phyloP scores from a whole-genome alignment of 2,329 filamentous ascomycete species.

The Fusarium kyushuense region DNA sequence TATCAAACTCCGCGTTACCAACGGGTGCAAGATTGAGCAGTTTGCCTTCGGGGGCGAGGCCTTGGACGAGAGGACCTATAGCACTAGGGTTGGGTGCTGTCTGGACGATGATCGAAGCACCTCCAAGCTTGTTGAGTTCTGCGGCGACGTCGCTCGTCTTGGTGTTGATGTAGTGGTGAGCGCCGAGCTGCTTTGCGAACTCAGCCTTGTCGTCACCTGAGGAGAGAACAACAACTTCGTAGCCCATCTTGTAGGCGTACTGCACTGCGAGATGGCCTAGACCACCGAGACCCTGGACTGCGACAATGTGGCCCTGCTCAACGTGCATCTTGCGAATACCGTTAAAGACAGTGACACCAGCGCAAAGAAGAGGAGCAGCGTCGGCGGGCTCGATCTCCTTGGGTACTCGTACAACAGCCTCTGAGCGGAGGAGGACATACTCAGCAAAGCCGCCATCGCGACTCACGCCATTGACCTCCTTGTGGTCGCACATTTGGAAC shows the following conservation, averaged over 20 bases:
- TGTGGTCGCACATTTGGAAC: slow-evolving; percentile 77
- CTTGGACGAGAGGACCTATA: slow-evolving; percentile 65
- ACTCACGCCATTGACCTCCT: slow-evolving; percentile 72
- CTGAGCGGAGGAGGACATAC: slow-evolving; percentile 70
- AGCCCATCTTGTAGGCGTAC: slow-evolving; percentile 81
- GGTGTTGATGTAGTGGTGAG: slow-evolving; percentile 63
- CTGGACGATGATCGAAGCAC: slow-evolving; percentile 70
- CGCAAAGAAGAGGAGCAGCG: slow-evolving; percentile 72
- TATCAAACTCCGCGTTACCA: slow-evolving; percentile 60
- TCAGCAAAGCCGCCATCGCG: slow-evolving; percentile 76
- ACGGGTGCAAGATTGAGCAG: slow-evolving; percentile 69
- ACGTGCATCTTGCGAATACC: slow-evolving; percentile 66
- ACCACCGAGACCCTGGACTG: slow-evolving; percentile 78
- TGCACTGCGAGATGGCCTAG: slow-evolving; percentile 83
- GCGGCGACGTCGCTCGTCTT: slow-evolving; percentile 61
- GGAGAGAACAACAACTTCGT: slow-evolving; percentile 76
- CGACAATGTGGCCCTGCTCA: slow-evolving; percentile 65
- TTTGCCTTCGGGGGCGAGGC: slow-evolving; percentile 67
- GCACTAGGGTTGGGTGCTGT: slow-evolving; percentile 71
- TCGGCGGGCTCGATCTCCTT: slow-evolving; percentile 63
- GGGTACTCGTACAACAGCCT: slow-evolving; percentile 70
- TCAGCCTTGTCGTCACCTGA: slow-evolving; percentile 74
- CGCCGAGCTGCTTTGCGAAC: slow-evolving; percentile 67
- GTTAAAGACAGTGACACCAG: slow-evolving; percentile 74
- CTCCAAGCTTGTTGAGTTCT: slow-evolving; percentile 68